Percentiles rank a stretch among this genome's conserved stretches.
phyloP scores from a whole-genome alignment of 2,329 filamentous ascomycete species.

The Chaetothyriales sp. region DNA sequence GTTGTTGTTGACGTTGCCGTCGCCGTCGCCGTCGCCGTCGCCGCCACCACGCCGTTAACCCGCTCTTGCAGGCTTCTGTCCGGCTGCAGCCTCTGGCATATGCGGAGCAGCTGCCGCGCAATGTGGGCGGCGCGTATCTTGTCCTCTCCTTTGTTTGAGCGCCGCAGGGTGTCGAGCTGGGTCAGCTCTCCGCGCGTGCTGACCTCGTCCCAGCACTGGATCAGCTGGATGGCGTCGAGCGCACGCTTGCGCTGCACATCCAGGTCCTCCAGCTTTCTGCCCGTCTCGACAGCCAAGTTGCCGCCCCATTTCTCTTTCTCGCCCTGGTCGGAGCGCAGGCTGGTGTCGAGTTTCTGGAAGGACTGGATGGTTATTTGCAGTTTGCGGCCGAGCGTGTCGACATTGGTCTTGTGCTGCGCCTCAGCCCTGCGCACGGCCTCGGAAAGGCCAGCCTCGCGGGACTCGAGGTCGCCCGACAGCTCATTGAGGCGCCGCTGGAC shows the following conservation, averaged over 20 bases:
- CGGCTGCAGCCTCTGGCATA: conserved; percentile 80
- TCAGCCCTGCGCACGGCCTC: conserved; percentile 85
- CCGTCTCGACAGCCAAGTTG: conserved; percentile 86
- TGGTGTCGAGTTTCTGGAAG: conserved; percentile 79
- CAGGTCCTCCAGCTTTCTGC: conserved; percentile 82
- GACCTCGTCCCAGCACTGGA: conserved; percentile 94
- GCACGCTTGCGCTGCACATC: conserved; percentile 83
- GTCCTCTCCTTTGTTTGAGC: conserved; percentile 73
- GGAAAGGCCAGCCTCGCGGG: conserved; percentile 78
- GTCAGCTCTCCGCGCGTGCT: conserved; percentile 77
- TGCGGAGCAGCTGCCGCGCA: conserved; percentile 80
- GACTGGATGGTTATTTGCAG: conserved; percentile 83
- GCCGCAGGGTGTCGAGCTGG: conserved; percentile 74
- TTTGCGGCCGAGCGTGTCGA: conserved; percentile 74
- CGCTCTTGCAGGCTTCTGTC: conserved; percentile 26
- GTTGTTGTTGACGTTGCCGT: conserved; percentile 41
- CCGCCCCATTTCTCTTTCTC: conserved; percentile 42
- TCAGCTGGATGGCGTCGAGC: conserved; percentile 83
- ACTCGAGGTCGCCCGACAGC: conserved; percentile 64
- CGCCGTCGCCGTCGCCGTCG: conserved; percentile 34
- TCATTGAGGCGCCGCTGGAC: conserved; percentile 40
- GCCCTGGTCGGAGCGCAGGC: conserved; percentile 44
- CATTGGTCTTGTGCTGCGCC: conserved; percentile 78
- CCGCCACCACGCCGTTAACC: conserved; percentile 22
- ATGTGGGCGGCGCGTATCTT: conserved; percentile 92